Base-by-base conservation (phyloP, 768 basidiomycete genomes). In the Leccinum boreale region DNA sequence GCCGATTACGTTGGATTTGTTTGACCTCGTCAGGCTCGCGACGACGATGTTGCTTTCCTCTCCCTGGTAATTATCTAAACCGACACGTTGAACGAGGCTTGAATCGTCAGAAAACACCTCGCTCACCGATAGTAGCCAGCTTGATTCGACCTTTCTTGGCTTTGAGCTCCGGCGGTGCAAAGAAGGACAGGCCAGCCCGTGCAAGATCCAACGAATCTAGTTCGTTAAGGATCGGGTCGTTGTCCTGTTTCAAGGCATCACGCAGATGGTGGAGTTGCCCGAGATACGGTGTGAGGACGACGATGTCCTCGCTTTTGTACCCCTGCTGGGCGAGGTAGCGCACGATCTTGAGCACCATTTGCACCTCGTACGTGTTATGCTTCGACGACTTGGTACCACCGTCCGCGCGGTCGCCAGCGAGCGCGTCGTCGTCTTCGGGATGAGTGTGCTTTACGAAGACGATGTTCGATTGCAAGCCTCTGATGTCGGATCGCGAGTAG, bases 1-100 rank as follows among this genome's bases (percentile, higher is more conserved):
- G 0, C 88, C 87, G 35, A 89, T 89, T 58, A 83, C 76, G 51
- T 79, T 67, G 0, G 71, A 63, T 0, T 71, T 8, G 58, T 89
- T 89, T 63, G 86, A 86, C 44, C 87, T 67, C 0, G 84, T 86
- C 11, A 89, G 69, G 6, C 80, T 82, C 6, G 77, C 75, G 24
- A 89, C 72, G 21, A 89, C 85, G 51, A 90, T 83, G 24, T 88
- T 79, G 53, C 84, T 83, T 65, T 89, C 87, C 62, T 89, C 87
- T 10, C 87, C 87, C 62, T 89, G 87, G 59, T 87, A 89, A 62
- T 89, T 89, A 59, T 89, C 87, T 88, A 55, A 10, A 17, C 12
- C n/a, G 12, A 3, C 4, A 12, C 9, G n/a, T 39, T 26, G 15
- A 19, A 45, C 5, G 3, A 5, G 0, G 10, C 19, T 10, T 17